A percentile compares a stretch with the other conserved stretches of the same genome.
Evolutionary conservation across 1,284 basidiomycete species (phyloP).

Genomic region (Inonotus obliquus): DNA sequence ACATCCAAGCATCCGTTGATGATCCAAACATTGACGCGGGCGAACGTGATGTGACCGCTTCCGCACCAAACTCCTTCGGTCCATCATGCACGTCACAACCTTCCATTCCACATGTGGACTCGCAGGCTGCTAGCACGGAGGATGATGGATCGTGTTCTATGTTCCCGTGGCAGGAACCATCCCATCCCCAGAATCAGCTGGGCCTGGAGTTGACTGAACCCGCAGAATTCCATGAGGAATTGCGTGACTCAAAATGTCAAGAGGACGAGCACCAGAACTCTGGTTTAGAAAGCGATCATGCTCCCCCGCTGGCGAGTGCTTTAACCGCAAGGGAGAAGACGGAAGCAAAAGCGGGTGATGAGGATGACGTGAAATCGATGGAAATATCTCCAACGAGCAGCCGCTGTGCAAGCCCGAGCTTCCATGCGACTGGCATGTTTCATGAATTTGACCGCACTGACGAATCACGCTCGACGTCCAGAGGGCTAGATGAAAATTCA

Average conservation of each 20-base stretch:
- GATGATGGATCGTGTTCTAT: not conserved
- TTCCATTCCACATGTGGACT: not conserved
- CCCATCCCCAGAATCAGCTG: slow-evolving; percentile 15
- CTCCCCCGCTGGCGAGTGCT: not conserved
- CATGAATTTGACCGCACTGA: not conserved
- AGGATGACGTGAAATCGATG: slow-evolving; percentile 10
- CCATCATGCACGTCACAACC: not conserved
- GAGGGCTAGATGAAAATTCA: not conserved
- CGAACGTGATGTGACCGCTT: not conserved
- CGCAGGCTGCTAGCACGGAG: not conserved
- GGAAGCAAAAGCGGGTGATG: not conserved
- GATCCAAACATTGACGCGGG: not conserved
- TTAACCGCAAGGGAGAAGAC: not conserved
- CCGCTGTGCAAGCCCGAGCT: not conserved
- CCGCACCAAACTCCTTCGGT: not conserved
- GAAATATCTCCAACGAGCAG: slow-evolving; percentile 13
- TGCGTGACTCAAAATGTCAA: not conserved
- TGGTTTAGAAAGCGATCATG: not conserved
- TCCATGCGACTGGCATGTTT: not conserved
- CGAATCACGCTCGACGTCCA: not conserved
- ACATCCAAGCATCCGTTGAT: not conserved
- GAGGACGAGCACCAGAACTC: not conserved
- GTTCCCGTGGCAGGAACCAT: slow-evolving; percentile 9
- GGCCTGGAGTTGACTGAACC: slow-evolving; percentile 7
- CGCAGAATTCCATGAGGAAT: not conserved